These are phyloP conservation scores for Podaxis pistillaris DNA, from an alignment of 768 basidiomycete genomes.

Conservation along the genomic window DNA sequence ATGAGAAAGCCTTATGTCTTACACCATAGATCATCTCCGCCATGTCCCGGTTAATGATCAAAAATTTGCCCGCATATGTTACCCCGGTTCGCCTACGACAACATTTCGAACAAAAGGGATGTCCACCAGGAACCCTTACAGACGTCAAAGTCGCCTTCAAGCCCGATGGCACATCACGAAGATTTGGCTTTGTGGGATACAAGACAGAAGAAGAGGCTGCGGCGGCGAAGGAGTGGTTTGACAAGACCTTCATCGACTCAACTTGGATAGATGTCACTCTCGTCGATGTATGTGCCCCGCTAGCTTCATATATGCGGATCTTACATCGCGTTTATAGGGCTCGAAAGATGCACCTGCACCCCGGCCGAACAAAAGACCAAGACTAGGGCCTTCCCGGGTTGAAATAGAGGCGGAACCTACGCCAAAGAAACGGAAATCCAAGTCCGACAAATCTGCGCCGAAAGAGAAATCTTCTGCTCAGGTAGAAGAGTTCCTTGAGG, in stretches of 20 bases:
- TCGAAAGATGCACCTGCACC: conserved; percentile 66
- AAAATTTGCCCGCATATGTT: conserved; percentile 72
- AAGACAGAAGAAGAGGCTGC: conserved; percentile 75
- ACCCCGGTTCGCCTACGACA: conserved; percentile 62
- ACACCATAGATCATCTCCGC: neutral
- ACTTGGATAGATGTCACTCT: conserved; percentile 72
- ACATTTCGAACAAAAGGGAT: conserved; percentile 63
- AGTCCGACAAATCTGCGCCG: conserved; percentile 3
- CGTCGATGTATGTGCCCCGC: conserved; percentile 61
- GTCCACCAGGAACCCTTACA: conserved; percentile 72
- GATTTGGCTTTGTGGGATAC: conserved; percentile 93
- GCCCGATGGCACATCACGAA: conserved; percentile 73
- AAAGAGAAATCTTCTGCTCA: conserved; percentile 36
- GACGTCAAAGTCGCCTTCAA: conserved; percentile 83
- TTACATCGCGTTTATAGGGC: conserved; percentile 39
- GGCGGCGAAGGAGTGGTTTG: conserved; percentile 79
- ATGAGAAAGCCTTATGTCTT: neutral
- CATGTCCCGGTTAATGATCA: conserved; percentile 85
- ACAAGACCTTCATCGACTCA: conserved; percentile 81
- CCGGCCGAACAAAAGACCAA: conserved; percentile 68
- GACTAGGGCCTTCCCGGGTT: conserved; percentile 35
- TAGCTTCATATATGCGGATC: conserved; percentile 7
- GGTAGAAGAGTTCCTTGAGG: conserved; percentile 66
- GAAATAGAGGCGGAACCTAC: conserved; percentile 18
- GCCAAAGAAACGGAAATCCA: conserved; percentile 9